phyloP scores from a whole-genome alignment of 495 filamentous ascomycete species.

The Penicillium diatomitis region DNA sequence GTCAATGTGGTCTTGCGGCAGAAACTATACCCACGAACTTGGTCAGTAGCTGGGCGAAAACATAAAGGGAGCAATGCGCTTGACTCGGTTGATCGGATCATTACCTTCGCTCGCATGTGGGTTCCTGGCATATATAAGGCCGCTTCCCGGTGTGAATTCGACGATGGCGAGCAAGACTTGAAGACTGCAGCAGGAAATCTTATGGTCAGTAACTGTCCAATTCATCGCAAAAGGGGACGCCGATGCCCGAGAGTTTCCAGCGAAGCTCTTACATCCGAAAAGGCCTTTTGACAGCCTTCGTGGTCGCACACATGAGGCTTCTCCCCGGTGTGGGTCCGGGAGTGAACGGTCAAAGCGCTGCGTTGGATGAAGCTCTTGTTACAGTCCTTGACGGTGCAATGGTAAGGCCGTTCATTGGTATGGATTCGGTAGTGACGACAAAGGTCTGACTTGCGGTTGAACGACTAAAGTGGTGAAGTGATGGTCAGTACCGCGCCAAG shows the following conservation, averaged over 20 bases:
- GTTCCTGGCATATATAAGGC: conserved; percentile 72
- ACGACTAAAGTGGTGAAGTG: conserved; percentile 48
- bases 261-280: conserved; percentile 64
- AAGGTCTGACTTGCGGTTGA: conserved; percentile 89
- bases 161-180: conserved; percentile 76
- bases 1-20: conserved; percentile 84
- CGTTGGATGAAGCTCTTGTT: conserved; percentile 87
- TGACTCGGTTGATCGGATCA: conserved; percentile 1
- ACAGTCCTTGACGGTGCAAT: conserved; percentile 59
- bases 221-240: no score
- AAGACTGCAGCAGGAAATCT: conserved; percentile 49
- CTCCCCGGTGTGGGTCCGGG: conserved; percentile 79
- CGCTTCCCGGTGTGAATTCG: conserved; percentile 80
- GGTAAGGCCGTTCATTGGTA: conserved; percentile 79
- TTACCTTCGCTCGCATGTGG: conserved; percentile 75
- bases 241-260: neutral
- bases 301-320: conserved; percentile 81
- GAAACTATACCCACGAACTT: conserved; percentile 45
- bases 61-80: neutral
- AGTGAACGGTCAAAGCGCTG: conserved; percentile 80
- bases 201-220: neutral
- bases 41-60: neutral
- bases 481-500: neutral
- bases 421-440: conserved; percentile 85
- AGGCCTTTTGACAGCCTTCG: conserved; percentile 71